A percentile compares a stretch with the other conserved stretches of the same genome.
phyloP scores from a whole-genome alignment of 2,329 filamentous ascomycete genomes.

The Colletotrichum somersetense region DNA sequence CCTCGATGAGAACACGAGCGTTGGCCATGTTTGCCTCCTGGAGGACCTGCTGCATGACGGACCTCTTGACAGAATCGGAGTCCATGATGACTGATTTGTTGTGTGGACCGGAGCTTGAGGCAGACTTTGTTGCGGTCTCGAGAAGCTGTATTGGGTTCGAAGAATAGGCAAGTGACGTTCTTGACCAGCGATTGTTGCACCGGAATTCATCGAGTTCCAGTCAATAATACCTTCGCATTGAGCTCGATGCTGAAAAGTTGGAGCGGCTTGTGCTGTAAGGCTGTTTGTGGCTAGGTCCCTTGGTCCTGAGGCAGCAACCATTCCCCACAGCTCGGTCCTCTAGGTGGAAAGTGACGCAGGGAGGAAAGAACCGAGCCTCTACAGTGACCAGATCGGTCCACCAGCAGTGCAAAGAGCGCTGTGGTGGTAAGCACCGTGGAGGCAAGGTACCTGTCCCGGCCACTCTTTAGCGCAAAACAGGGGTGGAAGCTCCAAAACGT shows the following conservation, averaged over 20 bases:
- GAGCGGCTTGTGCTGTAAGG: conserved; percentile 30
- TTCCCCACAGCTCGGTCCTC: conserved; percentile 8
- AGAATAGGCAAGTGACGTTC: conserved; percentile 4
- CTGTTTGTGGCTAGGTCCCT: conserved; percentile 28
- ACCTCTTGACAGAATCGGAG: conserved; percentile 69
- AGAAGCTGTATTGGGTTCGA: not conserved
- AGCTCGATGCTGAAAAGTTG: conserved; percentile 28
- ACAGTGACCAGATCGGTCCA: conserved; percentile 9
- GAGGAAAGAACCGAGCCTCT: conserved; percentile 6
- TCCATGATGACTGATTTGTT: conserved; percentile 61
- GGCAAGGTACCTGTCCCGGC: conserved; percentile 21
- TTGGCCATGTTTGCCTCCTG: conserved; percentile 76
- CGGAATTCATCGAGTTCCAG: conserved; percentile 8
- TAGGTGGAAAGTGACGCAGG: conserved; percentile 7
- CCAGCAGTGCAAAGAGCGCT: conserved; percentile 13
- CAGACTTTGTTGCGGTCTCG: not conserved
- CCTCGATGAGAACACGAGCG: conserved; percentile 77
- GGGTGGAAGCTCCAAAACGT: conserved; percentile 42
- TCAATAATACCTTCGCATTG: conserved; percentile 31
- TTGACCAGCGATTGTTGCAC: conserved; percentile 11
- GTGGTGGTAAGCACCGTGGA: not conserved
- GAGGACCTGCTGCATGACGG: conserved; percentile 74
- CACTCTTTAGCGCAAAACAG: conserved; percentile 38
- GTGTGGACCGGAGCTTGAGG: conserved; percentile 37
- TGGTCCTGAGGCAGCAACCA: conserved; percentile 21